A percentile compares a stretch with the other conserved stretches of the same genome.
phyloP scores from a whole-genome alignment of 371 early-diverging fungal species.

The Encephalitozoon cuniculi region DNA sequence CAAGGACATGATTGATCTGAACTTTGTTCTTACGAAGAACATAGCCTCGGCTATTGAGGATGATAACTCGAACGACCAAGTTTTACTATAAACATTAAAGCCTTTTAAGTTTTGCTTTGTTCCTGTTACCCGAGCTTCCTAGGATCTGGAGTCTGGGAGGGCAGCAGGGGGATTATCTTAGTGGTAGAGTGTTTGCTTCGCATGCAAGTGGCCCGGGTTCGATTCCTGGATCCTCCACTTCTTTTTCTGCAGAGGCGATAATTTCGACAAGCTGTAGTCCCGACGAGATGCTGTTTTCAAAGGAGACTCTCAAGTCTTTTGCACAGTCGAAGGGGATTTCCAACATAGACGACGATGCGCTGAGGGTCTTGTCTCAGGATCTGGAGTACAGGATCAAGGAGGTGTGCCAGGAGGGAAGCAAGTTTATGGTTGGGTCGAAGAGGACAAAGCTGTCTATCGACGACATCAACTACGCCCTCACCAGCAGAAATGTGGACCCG shows the following conservation, averaged over 20 bases:
- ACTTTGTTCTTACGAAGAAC: conserved; percentile 43
- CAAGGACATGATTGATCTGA: conserved; percentile 33
- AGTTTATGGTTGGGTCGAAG: conserved; percentile 90
- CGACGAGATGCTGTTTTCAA: conserved; percentile 59
- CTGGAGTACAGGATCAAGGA: conserved; percentile 89
- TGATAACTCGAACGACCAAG: conserved; percentile 3
- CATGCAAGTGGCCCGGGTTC: conserved; percentile 63
- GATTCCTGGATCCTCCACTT: conserved; percentile 60
- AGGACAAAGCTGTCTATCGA: conserved; percentile 73
- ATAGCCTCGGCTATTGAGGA: conserved; percentile 29
- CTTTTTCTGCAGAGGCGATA: not conserved
- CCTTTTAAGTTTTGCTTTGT: not conserved
- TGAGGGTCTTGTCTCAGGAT: conserved; percentile 78
- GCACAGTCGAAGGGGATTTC: conserved; percentile 80
- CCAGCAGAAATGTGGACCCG: conserved; percentile 89
- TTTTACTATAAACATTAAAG: not conserved
- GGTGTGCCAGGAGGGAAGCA: conserved; percentile 85
- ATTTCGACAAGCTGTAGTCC: not conserved
- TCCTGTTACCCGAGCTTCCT: not conserved
- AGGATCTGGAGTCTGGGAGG: not conserved
- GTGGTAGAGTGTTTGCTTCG: conserved; percentile 63
- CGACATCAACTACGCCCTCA: conserved; percentile 86
- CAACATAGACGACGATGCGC: conserved; percentile 78
- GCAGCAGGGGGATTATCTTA: conserved; percentile 55
- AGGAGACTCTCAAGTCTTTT: conserved; percentile 60